These are phyloP conservation scores for Hanseniaspora uvarum DNA, from an alignment of 1,139 yeast genomes.

Conservation along the genomic window DNA sequence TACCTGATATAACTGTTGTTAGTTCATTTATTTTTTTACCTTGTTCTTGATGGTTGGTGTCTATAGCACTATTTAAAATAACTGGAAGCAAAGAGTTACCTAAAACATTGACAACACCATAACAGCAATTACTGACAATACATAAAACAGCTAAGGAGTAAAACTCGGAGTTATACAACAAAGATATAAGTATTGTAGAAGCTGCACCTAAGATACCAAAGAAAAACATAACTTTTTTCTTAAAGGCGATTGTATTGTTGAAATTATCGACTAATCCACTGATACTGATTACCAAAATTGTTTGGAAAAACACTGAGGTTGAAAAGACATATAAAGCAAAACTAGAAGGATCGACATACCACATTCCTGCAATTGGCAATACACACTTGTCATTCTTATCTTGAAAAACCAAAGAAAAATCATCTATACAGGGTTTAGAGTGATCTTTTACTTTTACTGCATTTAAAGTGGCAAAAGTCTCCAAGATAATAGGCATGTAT, in stretches of 20 bases:
- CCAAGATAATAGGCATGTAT: conserved; percentile 55
- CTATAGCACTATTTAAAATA: conserved; percentile 33
- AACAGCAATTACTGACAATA: conserved; percentile 52
- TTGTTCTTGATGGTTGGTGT: conserved; percentile 18
- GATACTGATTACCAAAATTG: conserved; percentile 53
- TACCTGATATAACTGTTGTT: conserved; percentile 47
- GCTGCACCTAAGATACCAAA: conserved; percentile 50
- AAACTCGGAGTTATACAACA: conserved; percentile 38
- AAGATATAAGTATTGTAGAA: conserved; percentile 39
- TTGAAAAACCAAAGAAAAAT: conserved; percentile 13
- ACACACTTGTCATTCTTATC: conserved; percentile 31
- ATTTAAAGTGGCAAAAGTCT: conserved; percentile 55
- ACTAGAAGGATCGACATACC: conserved; percentile 51
- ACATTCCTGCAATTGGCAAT: conserved; percentile 32
- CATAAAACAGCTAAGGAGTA: conserved; percentile 48
- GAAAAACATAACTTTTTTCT: conserved; percentile 35
- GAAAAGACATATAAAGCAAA: conserved; percentile 62
- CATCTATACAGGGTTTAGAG: conserved; percentile 34
- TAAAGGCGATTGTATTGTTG: conserved; percentile 34
- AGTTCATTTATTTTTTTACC: conserved; percentile 27
- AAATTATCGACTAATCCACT: conserved; percentile 58
- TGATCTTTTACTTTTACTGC: conserved; percentile 51
- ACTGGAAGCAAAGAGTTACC: conserved; percentile 63
- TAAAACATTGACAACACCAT: conserved; percentile 63
- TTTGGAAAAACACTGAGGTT: conserved; percentile 51